phyloP scores from a whole-genome alignment of 2,329 filamentous ascomycete species.

The Allantophomopsis lycopodina region DNA sequence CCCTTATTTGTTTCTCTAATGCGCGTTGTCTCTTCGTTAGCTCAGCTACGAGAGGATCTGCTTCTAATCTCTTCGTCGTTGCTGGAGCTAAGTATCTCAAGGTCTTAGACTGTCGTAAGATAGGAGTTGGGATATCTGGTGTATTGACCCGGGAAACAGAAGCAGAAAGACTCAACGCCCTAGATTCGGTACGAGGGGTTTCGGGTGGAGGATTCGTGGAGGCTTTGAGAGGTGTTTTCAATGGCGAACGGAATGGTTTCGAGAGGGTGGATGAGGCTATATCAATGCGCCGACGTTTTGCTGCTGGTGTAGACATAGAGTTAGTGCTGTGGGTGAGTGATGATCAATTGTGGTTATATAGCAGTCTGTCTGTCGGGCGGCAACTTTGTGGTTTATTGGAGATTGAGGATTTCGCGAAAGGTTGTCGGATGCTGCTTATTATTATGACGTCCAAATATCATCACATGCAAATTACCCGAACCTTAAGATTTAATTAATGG shows the following conservation, averaged over 20 bases:
- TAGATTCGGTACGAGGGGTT: constrained; percentile 1
- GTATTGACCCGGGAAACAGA: background rate
- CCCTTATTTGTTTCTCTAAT: constrained; percentile 14
- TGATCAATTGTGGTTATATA: too few relatives aligned
- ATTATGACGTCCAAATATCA: too few relatives aligned
- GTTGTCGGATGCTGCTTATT: too few relatives aligned
- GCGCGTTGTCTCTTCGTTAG: constrained; percentile 18
- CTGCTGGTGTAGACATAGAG: constrained; percentile 32
- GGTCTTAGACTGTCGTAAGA: too few relatives aligned
- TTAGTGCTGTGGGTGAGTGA: too few relatives aligned
- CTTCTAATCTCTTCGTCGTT: constrained; percentile 4
- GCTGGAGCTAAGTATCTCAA: constrained; percentile 2
- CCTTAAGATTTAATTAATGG: background rate
- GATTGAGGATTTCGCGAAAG: too few relatives aligned
- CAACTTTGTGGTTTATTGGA: too few relatives aligned
- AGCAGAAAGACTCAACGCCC: background rate
- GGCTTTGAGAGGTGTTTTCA: constrained; percentile 28
- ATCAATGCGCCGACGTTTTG: constrained; percentile 51
- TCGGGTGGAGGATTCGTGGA: constrained; percentile 2
- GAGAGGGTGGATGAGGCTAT: constrained; percentile 41
- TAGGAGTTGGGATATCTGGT: too few relatives aligned
- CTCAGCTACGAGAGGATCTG: constrained; percentile 16
- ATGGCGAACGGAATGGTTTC: constrained; percentile 61
- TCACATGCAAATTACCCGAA: too few relatives aligned
- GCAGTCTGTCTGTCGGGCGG: too few relatives aligned